A percentile compares a stretch with the other conserved stretches of the same genome.
Evolutionary conservation across 139 green algal genomes (phyloP).

Genomic region (Chlamydomonas schloesseri): DNA sequence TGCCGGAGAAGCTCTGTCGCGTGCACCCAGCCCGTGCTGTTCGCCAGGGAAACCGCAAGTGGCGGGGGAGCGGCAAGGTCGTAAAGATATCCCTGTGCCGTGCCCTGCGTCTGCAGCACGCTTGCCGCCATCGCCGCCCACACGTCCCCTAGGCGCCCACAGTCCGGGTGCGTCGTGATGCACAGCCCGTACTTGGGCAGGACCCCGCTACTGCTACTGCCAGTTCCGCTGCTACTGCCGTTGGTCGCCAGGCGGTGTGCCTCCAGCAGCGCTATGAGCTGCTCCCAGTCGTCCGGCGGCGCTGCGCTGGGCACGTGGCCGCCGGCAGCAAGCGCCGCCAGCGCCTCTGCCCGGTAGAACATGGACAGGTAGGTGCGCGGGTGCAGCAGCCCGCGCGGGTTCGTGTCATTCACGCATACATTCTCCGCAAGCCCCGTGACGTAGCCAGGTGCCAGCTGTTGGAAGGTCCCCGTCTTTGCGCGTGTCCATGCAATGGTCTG

Average conservation of each 20-base stretch:
- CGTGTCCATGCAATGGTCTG: not conserved
- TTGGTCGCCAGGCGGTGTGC: no score
- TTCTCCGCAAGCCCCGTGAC: not conserved
- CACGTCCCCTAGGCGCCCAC: conserved; percentile 9
- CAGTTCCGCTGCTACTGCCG: no score
- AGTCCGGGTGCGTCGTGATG: conserved; percentile 7
- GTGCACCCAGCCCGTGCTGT: conserved; percentile 14
- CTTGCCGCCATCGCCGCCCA: conserved; percentile 13
- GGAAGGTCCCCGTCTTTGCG: no score
- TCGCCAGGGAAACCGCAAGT: not conserved
- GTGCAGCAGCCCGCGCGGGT: not conserved
- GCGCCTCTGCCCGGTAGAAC: not conserved
- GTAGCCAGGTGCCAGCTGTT: no score
- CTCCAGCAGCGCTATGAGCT: no score
- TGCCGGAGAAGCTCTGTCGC: not conserved
- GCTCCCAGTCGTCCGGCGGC: no score
- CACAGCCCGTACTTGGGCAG: conserved; percentile 16
- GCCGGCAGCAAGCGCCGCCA: not conserved
- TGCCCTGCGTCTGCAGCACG: not conserved
- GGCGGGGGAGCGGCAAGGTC: not conserved
- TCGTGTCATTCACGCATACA: not conserved
- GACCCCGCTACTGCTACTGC: no score
- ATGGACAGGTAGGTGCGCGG: not conserved
- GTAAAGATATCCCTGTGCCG: conserved; percentile 20
- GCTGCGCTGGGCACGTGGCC: not conserved